A percentile compares a stretch with the other conserved stretches of the same genome.
Evolutionary conservation across 768 basidiomycete species (phyloP).

Genomic region (Kockovaella imperatae): DNA sequence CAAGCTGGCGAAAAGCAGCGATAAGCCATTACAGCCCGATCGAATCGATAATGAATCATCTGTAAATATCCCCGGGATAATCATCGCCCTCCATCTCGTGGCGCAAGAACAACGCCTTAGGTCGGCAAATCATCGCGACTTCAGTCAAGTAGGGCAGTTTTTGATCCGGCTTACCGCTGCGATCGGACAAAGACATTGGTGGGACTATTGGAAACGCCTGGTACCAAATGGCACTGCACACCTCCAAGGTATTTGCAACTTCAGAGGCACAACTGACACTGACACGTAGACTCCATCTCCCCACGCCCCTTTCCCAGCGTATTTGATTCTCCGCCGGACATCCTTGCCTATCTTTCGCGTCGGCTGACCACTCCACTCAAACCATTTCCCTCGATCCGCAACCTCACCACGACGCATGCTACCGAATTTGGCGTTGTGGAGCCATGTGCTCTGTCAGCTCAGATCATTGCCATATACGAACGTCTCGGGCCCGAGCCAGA

Average conservation of each 20-base stretch:
- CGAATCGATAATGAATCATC: not conserved
- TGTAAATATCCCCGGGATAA: slow-evolving; percentile 6
- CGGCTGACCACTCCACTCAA: slow-evolving; percentile 14
- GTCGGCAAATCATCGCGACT: not conserved
- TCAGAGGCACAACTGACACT: too few species aligned
- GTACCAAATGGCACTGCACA: slow-evolving; percentile 1
- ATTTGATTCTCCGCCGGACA: slow-evolving; percentile 70
- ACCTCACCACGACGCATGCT: not conserved
- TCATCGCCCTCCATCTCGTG: slow-evolving; percentile 71
- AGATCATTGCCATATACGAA: slow-evolving; percentile 18
- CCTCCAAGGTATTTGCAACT: too few species aligned
- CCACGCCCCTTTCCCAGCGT: too few species aligned
- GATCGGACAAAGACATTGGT: slow-evolving; percentile 71
- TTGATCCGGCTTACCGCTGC: slow-evolving; percentile 16
- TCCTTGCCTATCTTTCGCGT: slow-evolving; percentile 56
- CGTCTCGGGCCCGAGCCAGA: not conserved
- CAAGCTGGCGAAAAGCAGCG: too few species aligned
- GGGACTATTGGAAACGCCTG: slow-evolving; percentile 82
- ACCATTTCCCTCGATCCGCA: slow-evolving; percentile 14
- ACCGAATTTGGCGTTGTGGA: slow-evolving; percentile 12
- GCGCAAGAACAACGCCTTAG: slow-evolving; percentile 50
- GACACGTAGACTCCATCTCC: too few species aligned
- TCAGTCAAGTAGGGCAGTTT: slow-evolving; percentile 9
- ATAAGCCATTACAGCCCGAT: not conserved
- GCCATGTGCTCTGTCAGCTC: slow-evolving; percentile 11